Conservation (phyloP, 495 filamentous ascomycete species). For the Polyplosphaeria fusca region DNA sequence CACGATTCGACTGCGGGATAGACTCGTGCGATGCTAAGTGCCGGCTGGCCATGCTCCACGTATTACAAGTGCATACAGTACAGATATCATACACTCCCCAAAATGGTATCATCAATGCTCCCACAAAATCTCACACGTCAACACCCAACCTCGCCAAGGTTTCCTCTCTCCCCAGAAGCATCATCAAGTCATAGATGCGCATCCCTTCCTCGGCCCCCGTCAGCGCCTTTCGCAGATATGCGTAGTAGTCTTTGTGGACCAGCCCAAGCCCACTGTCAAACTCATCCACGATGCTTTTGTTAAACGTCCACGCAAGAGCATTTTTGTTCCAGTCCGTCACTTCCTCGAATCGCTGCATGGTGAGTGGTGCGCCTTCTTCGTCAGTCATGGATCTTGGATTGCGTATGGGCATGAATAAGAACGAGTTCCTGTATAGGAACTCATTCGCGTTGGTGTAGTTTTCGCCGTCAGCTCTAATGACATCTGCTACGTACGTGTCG, state of each 20-base stretch:
- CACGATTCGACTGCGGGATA: too few relatives aligned
- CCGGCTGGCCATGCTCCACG: too few relatives aligned
- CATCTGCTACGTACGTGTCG: constrained; percentile 44
- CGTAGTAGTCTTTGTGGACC: constrained; percentile 22
- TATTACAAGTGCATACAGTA: too few relatives aligned
- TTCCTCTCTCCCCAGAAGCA: constrained; percentile 36
- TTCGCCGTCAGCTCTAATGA: constrained; percentile 60
- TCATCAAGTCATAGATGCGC: constrained; percentile 37
- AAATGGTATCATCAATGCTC: too few relatives aligned
- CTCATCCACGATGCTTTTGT: too few relatives aligned
- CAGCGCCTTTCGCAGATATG: constrained; percentile 33
- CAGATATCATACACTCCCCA: too few relatives aligned
- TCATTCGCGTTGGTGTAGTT: constrained; percentile 57
- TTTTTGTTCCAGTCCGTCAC: constrained; percentile 21
- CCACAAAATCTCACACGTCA: constrained; percentile 2
- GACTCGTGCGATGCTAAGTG: too few relatives aligned
- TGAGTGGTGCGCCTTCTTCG: not conserved
- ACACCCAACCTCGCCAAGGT: constrained; percentile 33
- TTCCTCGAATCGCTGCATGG: constrained; percentile 9
- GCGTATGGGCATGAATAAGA: constrained; percentile 56
- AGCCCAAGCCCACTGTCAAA: not conserved
- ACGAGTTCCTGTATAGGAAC: constrained; percentile 58
- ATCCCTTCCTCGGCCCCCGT: constrained; percentile 33
- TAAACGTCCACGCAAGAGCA: not conserved
- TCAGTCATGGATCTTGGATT: not conserved